A percentile compares a stretch with the other conserved stretches of the same genome.
These are phyloP conservation scores for Lachnellula arida DNA, from an alignment of 2,329 filamentous ascomycete species.

Conservation along the genomic window DNA sequence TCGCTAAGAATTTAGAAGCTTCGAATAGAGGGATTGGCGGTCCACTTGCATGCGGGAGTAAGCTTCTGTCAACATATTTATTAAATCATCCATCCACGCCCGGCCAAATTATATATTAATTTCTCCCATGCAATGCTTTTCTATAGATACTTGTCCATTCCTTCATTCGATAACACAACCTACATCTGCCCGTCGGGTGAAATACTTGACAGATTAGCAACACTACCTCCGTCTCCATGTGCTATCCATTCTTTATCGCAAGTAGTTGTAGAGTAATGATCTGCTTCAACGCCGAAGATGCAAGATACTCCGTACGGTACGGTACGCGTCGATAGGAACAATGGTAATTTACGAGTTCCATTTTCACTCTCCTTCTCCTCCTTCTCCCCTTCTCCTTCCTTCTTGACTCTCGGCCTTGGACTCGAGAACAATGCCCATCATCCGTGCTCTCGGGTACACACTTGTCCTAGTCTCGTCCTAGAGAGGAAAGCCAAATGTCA, in stretches of 20 bases:
- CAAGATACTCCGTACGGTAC: too few species aligned
- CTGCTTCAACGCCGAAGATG: too few species aligned
- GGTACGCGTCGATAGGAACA: neutral
- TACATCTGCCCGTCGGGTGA: too few species aligned
- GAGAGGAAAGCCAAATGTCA: neutral
- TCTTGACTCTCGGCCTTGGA: neutral
- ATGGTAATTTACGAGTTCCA: neutral
- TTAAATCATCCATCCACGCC: neutral
- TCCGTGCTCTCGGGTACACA: constrained; percentile 3
- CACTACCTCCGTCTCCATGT: too few species aligned
- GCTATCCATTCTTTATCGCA: too few species aligned
- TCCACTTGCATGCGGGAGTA: neutral
- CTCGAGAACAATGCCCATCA: neutral
- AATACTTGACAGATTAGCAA: too few species aligned
- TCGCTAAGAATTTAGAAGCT: constrained; percentile 6
- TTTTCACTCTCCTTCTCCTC: too few species aligned
- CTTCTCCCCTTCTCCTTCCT: neutral
- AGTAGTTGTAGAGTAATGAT: too few species aligned
- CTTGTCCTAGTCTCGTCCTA: neutral
- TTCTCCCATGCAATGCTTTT: too few species aligned
- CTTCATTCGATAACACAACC: too few species aligned
- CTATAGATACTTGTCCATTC: too few species aligned
- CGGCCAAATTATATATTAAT: too few species aligned
- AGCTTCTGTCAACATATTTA: neutral
- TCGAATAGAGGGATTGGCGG: neutral